Base-by-base conservation (phyloP, 805 yeast genomes). In the Candida nitratophila region DNA sequence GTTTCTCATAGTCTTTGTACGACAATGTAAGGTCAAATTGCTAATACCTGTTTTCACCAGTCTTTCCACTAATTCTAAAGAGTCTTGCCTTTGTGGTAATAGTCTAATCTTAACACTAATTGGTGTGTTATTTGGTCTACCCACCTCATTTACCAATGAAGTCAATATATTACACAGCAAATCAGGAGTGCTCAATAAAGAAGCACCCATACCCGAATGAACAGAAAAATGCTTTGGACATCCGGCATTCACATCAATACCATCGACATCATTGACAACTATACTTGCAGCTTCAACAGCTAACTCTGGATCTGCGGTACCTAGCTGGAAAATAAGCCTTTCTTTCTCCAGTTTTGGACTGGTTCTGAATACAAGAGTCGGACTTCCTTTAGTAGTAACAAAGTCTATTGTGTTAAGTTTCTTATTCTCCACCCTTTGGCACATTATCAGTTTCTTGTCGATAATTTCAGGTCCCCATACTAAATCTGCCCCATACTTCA, bases 151-250 rank as follows among this genome's bases (percentile, higher is more conserved):
- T 2, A 93, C 97, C 40, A 93, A 65, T 8, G 74, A 73, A 3
- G 63, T 63, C 47, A 93, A 65, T 27, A 93, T 93, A 15, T 73
- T 71, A 50, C 83, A 84, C 16, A 93, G 69, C 33, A 77, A 65
- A 38, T 86, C 96, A 0, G 98, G 97, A 0, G 90, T 86, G 29
- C 73, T 69, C 44, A 93, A 68, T 39, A 93, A 68, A 1, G 96
- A 97, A 2, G 98, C 96, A 5, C 99, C 99, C 98, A 93, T 93
- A 1, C 99, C 99, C 0, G 95, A 73, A 62, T 93, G 99, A 3
- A 89, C 74, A 1, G 95, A 85, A 56, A 93, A 93, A 52, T 89
- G 97, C 60, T 91, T 93, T 3, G 99, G 99, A 65, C 99, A 93
- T 5, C 99, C 99, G 26, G 96, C 88, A 61, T 93, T 93, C 46